Base-by-base conservation (phyloP, 768 basidiomycete genomes). In the Trametes sanguinea region DNA sequence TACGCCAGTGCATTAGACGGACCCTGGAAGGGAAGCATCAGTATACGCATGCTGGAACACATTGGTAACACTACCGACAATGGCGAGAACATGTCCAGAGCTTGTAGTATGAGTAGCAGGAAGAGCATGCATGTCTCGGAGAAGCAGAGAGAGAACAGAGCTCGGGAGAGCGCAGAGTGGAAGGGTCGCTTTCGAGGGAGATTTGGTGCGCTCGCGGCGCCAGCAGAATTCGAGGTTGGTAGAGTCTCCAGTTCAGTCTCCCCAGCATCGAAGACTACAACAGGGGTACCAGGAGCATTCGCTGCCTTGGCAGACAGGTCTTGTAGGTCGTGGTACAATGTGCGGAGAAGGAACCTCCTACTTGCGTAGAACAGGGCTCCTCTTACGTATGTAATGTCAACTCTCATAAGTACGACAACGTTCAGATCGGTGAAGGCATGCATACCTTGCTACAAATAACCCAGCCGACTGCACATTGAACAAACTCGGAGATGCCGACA, bases 51-150 rank as follows among this genome's bases (percentile, higher is more conserved):
- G 6, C 1, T 14, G 43, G 16, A 45, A 29, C 43, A 35, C 43
- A 27, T 32, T 48, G 6, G 0, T 17, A 3, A 6, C 16, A 8
- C 9, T 35, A 78, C 86, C 60, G 51, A 91, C 89, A 74, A 72
- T 10, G 85, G 69, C 39, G 81, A 76, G 40, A 92, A 77, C 1
- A 86, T 45, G 43, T 80, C 76, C 50, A 85, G 54, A 2, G 81
- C 88, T 74, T 94, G 92, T n/a, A 83, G 80, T 73, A 93, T 82
- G 5, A 94, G 76, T 58, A 94, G 77, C 11, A 85, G 64, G 67
- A 93, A 93, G 61, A 94, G 75, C 67, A 84, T 82, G 63, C 86
- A 87, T 54, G 86, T 84, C 74, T 93, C 92, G 1, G 88, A 82
- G 71, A 93, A 90, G 67, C 86, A 87, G 35, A 85, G 73, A 0